phyloP scores from a whole-genome alignment of 305 asterid genomes.

The Euphrasia arctica region DNA sequence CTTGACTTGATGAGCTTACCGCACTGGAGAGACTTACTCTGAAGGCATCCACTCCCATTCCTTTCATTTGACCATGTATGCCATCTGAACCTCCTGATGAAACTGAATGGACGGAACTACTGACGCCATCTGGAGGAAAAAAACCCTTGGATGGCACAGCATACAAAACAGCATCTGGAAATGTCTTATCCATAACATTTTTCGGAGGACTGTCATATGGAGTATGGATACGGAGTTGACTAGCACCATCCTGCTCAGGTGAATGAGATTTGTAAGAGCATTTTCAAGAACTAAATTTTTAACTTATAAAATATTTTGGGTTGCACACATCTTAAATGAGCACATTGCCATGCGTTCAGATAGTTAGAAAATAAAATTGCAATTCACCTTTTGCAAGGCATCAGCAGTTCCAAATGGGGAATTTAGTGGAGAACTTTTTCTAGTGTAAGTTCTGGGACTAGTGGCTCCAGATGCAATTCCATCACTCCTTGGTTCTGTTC shows the following conservation, averaged over 20 bases:
- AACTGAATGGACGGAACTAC: constrained; percentile 64
- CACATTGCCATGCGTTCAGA: constrained; percentile 17
- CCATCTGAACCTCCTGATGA: constrained; percentile 87
- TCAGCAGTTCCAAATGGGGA: constrained; percentile 81
- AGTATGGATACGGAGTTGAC: constrained; percentile 65
- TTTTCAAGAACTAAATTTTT: constrained; percentile 22
- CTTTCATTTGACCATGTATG: constrained; percentile 65
- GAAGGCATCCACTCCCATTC: constrained; percentile 71
- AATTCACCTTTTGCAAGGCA: constrained; percentile 65
- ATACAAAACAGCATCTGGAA: constrained; percentile 55
- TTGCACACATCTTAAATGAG: constrained; percentile 14
- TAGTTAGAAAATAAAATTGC: constrained; percentile 16
- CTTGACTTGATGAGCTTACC: constrained; percentile 94
- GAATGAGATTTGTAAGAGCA: constrained; percentile 30
- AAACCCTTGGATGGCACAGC: constrained; percentile 72
- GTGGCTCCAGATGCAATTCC: constrained; percentile 87
- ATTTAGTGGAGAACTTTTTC: constrained; percentile 82
- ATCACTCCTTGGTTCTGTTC: constrained; percentile 86
- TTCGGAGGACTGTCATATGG: constrained; percentile 86
- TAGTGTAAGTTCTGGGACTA: constrained; percentile 80
- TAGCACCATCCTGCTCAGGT: constrained; percentile 62
- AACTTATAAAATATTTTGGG: constrained; percentile 5
- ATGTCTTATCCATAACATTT: constrained; percentile 61
- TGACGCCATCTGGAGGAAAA: constrained; percentile 68
- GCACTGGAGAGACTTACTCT: constrained; percentile 96